Conservation (phyloP, 2,329 filamentous ascomycete genomes). For the Trichoderma atroviride region DNA sequence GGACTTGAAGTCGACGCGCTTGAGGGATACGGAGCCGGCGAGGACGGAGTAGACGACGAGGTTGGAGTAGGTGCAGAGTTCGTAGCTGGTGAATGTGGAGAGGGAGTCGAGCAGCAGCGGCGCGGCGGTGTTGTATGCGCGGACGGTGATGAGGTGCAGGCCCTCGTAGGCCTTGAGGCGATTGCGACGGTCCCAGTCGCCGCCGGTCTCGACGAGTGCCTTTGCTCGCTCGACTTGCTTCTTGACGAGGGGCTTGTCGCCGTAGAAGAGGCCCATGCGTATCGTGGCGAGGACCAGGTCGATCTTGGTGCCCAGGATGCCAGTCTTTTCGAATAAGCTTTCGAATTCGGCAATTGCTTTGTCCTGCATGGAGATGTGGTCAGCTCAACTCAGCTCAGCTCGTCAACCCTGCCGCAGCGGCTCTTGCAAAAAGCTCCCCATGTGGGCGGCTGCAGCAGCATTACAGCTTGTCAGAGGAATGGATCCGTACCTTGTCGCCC, state of each 20-base stretch:
- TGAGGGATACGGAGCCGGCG: conserved; percentile 89
- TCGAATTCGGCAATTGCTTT: conserved; percentile 93
- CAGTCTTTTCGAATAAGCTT: conserved; percentile 94
- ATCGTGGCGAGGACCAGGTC: conserved; percentile 96
- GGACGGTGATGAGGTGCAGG: conserved; percentile 86
- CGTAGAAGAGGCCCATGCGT: conserved; percentile 93
- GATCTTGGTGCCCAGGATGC: conserved; percentile 94
- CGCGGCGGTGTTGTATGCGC: conserved; percentile 85
- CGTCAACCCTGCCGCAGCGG: neutral
- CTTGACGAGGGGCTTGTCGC: conserved; percentile 88
- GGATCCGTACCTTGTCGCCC: conserved; percentile 78
- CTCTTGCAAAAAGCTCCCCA: neutral
- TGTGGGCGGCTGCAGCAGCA: neutral
- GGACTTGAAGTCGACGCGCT: conserved; percentile 97
- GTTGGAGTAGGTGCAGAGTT: conserved; percentile 94
- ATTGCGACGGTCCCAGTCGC: conserved; percentile 98
- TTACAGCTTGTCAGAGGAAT: neutral
- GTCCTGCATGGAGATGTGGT: conserved; percentile 60
- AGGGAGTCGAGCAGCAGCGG: conserved; percentile 94
- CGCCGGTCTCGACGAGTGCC: conserved; percentile 87
- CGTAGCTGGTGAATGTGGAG: conserved; percentile 97
- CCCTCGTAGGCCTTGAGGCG: conserved; percentile 98
- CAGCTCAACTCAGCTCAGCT: neutral
- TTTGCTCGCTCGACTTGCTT: conserved; percentile 91
- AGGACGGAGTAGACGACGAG: conserved; percentile 95